Evolutionary conservation across 352 stramenopile species (phyloP).

Genomic region (Phytophthora uliginosa): DNA sequence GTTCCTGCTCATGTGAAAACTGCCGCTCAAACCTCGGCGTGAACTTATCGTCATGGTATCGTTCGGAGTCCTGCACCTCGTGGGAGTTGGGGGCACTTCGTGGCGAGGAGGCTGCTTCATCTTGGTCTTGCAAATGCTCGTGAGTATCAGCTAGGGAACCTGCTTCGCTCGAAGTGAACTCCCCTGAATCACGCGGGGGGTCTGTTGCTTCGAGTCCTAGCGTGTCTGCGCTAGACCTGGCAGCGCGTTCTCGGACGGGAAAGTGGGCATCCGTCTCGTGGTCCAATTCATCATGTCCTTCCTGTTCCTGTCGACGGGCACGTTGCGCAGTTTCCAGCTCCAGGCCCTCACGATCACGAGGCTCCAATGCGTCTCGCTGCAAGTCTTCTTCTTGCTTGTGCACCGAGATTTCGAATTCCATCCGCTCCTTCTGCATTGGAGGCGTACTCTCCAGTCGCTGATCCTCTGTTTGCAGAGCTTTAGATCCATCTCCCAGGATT

Average conservation of each 20-base stretch:
- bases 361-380: conserved; percentile 73
- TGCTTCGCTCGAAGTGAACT: neutral
- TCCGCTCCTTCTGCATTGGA: conserved; percentile 65
- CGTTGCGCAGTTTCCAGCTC: neutral
- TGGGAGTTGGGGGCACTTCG: neutral
- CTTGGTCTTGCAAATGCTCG: neutral
- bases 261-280: neutral
- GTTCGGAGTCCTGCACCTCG: too few species aligned
- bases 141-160: neutral
- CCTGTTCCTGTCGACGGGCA: neutral
- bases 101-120: conserved; percentile 5
- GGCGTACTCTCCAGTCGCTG: conserved; percentile 63
- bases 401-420: conserved; percentile 73
- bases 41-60: too few species aligned
- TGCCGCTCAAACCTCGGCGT: neutral
- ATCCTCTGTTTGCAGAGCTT: conserved; percentile 73
- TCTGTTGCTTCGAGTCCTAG: neutral
- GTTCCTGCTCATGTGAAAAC: neutral
- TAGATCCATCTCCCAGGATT: conserved; percentile 68
- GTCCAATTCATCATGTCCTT: neutral
- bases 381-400: conserved; percentile 83
- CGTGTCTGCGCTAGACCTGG: neutral
- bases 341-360: conserved; percentile 60
- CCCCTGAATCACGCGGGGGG: neutral
- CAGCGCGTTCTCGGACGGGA: neutral